Evolutionary conservation across 2,329 filamentous ascomycete genomes (phyloP).

Genomic region (Epichloe hybrida): DNA sequence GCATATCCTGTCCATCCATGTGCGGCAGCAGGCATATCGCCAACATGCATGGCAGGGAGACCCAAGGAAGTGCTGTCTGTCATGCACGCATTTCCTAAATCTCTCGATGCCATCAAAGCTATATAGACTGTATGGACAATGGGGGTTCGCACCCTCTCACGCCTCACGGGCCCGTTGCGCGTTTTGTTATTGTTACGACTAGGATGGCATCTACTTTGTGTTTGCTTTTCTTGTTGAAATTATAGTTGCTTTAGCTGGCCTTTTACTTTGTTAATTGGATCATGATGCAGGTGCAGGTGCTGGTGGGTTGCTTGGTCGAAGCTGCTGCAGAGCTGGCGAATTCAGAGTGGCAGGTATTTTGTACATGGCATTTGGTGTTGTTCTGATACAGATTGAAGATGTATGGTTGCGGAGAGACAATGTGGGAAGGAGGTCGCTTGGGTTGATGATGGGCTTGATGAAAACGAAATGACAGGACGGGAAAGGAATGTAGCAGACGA

Average conservation of each 20-base stretch:
- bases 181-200: conserved; percentile 19
- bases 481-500: not conserved
- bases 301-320: not conserved
- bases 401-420: too few relatives aligned
- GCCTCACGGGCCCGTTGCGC: conserved; percentile 15
- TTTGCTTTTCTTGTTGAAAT: conserved; percentile 5
- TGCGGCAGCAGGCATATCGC: not conserved
- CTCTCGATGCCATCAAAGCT: conserved; percentile 15
- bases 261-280: not conserved
- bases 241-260: not conserved
- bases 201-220: conserved; percentile 14
- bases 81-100: conserved; percentile 8
- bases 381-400: too few relatives aligned
- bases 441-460: not conserved
- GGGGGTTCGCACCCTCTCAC: conserved; percentile 22
- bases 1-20: not conserved
- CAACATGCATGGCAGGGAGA: not conserved
- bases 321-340: not conserved
- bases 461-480: not conserved
- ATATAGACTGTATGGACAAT: conserved; percentile 25
- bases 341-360: not conserved
- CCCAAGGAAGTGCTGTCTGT: not conserved
- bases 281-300: not conserved
- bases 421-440: too few relatives aligned
- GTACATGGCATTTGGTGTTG: too few relatives aligned